Evolutionary conservation across 1,139 yeast species (phyloP).

Genomic region (Blastobotrys niveus): DNA sequence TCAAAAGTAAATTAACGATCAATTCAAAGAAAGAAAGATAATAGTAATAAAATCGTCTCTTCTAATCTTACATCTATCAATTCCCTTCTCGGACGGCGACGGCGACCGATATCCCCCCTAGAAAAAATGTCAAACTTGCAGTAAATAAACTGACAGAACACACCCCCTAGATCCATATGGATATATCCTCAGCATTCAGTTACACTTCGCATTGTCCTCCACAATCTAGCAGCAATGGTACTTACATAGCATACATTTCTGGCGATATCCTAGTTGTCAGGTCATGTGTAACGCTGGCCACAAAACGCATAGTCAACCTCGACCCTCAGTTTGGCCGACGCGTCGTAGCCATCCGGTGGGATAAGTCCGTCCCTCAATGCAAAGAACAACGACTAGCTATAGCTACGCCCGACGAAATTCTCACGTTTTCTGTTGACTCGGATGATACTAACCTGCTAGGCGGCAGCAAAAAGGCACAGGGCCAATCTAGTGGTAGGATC

Average conservation of each 20-base stretch:
- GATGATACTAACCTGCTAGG: background rate
- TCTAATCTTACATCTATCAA: background rate
- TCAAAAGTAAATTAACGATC: background rate
- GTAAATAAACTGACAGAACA: too few species aligned
- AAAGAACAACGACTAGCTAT: conserved; percentile 25
- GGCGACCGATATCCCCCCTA: too few species aligned
- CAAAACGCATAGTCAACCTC: conserved; percentile 20
- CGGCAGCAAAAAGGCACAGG: background rate
- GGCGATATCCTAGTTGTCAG: conserved; percentile 23
- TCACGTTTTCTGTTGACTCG: conserved; percentile 18
- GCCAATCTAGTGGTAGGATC: conserved; percentile 15
- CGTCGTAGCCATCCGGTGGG: conserved; percentile 21
- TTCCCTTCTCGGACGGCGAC: background rate
- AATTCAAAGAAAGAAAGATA: background rate
- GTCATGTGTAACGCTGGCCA: conserved; percentile 19
- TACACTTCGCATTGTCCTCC: conserved; percentile 19
- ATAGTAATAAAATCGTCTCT: background rate
- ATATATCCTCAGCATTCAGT: conserved; percentile 16
- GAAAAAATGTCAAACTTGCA: too few species aligned
- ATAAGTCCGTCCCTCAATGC: conserved; percentile 14
- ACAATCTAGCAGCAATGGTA: conserved; percentile 20
- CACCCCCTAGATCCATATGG: conserved; percentile 7
- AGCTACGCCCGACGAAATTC: conserved; percentile 18
- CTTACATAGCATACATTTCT: conserved; percentile 23
- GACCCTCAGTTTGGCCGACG: conserved; percentile 19